Evolutionary conservation across 257 asterid species (phyloP).

Genomic region (Prunella vulgaris): DNA sequence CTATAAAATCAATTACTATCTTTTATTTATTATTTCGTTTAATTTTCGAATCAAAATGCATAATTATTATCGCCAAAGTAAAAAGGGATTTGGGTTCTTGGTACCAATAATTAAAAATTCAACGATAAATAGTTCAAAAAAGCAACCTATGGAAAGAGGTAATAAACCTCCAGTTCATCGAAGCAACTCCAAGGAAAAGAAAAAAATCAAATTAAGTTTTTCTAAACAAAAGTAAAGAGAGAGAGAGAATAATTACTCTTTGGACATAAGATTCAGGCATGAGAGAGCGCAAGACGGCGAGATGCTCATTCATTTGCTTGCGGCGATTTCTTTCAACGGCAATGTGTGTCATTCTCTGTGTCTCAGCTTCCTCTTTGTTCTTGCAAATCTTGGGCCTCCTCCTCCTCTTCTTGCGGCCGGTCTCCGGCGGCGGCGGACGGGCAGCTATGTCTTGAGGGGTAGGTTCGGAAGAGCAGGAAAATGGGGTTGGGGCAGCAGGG

Average conservation of each 20-base stretch:
- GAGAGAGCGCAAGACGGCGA: conserved; percentile 81
- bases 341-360: conserved; percentile 97
- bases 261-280: conserved; percentile 97
- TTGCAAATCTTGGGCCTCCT: conserved; percentile 67
- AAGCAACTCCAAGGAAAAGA: neutral
- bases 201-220: neutral
- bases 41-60: neutral
- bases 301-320: conserved; percentile 90
- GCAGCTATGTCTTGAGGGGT: conserved; percentile 20
- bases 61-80: neutral
- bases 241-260: conserved; percentile 43
- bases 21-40: neutral
- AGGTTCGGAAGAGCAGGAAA: conserved; percentile 25
- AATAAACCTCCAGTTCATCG: neutral
- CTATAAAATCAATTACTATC: conserved; percentile 3
- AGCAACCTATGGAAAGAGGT: neutral
- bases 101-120: conserved; percentile 13
- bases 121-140: neutral
- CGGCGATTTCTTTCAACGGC: conserved; percentile 91
- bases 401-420: conserved; percentile 68
- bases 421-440: conserved; percentile 27
- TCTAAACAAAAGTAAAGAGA: neutral
- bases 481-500: conserved; percentile 33
- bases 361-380: conserved; percentile 89
- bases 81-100: conserved; percentile 17